Percentiles rank a stretch among this genome's conserved stretches.
phyloP scores from a whole-genome alignment of 371 early-diverging fungal species.

The Mucor piriformis region DNA sequence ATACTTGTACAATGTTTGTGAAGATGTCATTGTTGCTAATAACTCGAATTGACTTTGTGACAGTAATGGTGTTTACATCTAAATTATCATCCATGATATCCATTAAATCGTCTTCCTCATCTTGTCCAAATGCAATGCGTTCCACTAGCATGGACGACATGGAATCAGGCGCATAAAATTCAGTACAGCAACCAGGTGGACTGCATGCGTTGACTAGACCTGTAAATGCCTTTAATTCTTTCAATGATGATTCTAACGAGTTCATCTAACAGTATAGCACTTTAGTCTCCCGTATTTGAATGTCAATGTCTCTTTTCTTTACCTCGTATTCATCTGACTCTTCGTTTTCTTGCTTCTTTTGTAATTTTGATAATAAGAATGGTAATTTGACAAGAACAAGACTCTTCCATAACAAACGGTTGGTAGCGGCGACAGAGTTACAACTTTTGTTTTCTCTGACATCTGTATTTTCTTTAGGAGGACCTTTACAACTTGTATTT shows the following conservation, averaged over 20 bases:
- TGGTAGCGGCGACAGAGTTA: conserved; percentile 29
- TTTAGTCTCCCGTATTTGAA: too few species aligned
- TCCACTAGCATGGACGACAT: conserved; percentile 29
- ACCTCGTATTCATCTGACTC: conserved; percentile 17
- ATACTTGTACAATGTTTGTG: conserved; percentile 39
- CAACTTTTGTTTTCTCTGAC: conserved; percentile 14
- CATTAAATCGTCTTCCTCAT: conserved; percentile 44
- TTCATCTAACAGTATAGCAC: conserved; percentile 33
- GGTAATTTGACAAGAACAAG: conserved; percentile 50
- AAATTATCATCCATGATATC: conserved; percentile 34
- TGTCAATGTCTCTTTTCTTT: neutral
- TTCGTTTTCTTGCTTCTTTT: conserved; percentile 7
- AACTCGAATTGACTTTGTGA: conserved; percentile 36
- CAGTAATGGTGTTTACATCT: conserved; percentile 31
- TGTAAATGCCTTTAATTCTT: conserved; percentile 44
- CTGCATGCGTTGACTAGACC: conserved; percentile 53
- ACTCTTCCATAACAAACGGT: conserved; percentile 45
- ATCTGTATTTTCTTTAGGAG: neutral
- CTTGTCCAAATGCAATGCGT: conserved; percentile 24
- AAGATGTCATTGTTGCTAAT: conserved; percentile 40
- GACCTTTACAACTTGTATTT: conserved; percentile 35
- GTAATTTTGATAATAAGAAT: conserved; percentile 18
- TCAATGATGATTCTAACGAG: conserved; percentile 43
- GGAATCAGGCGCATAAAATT: conserved; percentile 34
- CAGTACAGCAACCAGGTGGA: conserved; percentile 34